Evolutionary conservation across 768 basidiomycete species (phyloP), one percentile per base, ranked within the genome.

Genomic region (Kondoa subrosea): DNA sequence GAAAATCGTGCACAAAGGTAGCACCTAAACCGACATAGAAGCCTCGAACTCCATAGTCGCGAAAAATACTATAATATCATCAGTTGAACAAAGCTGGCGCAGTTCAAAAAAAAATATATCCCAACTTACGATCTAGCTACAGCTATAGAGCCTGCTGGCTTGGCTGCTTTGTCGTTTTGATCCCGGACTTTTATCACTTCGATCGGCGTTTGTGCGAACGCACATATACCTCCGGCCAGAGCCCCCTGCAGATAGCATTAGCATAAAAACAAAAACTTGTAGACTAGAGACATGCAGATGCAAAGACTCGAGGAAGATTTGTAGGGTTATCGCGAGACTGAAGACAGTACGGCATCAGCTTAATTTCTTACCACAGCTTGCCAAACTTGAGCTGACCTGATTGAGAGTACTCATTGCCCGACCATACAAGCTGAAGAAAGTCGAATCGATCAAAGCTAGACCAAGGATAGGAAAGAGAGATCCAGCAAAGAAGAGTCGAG

Each of bases 361-460:
- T n/a, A n/a, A 30, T 8, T 17, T 30, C 16, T 17, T 27, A 3
- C 8, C 8, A 12, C 29, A 12, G 26, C 17, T 16, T 63, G 17
- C 33, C 29, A 32, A 32, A 15, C 34, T 32, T 34, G 14, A 14
- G 33, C 33, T 25, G 33, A 34, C 25, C 29, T 25, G 16, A 34
- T 40, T 60, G 8, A 50, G 40, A 21, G 40, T 50, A 50, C 40
- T 50, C 68, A 69, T 61, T 17, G 69, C 58, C 4, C 66, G 57
- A 8, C 69, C 69, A 34, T 69, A 69, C 14, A 67, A 15, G 1
- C 58, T 60, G 30, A 69, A 69, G 57, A 69, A 69, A 32, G 69
- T 61, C 1, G 69, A 69, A 34, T 69, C 69, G 67, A 69, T 61
- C 57, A 69, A 29, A 21, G 69, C 69, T 34, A 69, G 59, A 34